Conservation (phyloP, 108 stramenopile genomes). For the Fistulifera pelliculosa region DNA sequence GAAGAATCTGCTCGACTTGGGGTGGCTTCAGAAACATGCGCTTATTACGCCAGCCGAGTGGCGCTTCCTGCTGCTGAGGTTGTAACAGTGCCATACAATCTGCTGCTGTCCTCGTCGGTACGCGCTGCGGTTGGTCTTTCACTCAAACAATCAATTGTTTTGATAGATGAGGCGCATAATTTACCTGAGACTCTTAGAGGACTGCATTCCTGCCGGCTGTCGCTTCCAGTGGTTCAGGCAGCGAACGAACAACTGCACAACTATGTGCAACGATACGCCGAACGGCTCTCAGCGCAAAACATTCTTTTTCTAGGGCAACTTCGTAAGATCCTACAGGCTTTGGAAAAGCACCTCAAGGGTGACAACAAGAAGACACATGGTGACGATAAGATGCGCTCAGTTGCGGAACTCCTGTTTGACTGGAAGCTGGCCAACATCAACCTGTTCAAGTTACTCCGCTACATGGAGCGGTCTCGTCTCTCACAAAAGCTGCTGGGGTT, state of each 20-base stretch:
- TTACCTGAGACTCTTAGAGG: constrained; percentile 72
- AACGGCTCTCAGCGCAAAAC: constrained; percentile 56
- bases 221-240: constrained; percentile 31
- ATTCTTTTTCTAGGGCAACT: constrained; percentile 79
- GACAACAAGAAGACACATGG: constrained; percentile 7
- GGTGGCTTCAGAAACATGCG: constrained; percentile 62
- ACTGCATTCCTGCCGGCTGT: constrained; percentile 40
- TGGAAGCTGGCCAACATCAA: constrained; percentile 86
- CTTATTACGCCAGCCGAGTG: constrained; percentile 90
- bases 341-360: constrained; percentile 21
- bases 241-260: constrained; percentile 45
- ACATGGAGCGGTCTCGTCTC: constrained; percentile 74
- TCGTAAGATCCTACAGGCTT: constrained; percentile 49
- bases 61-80: constrained; percentile 81
- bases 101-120: constrained; percentile 55
- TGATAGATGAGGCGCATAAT: constrained; percentile 98
- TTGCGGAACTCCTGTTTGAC: constrained; percentile 63
- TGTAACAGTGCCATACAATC: constrained; percentile 87
- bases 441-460: constrained; percentile 81
- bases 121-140: constrained; percentile 72
- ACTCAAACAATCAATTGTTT: constrained; percentile 66
- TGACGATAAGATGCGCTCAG: constrained; percentile 5
- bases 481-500: constrained; percentile 87
- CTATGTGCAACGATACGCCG: constrained; percentile 46
- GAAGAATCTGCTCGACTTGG: constrained; percentile 83